Evolutionary conservation across 345 rosid genomes (phyloP).

Genomic region (Camelina hispida): DNA sequence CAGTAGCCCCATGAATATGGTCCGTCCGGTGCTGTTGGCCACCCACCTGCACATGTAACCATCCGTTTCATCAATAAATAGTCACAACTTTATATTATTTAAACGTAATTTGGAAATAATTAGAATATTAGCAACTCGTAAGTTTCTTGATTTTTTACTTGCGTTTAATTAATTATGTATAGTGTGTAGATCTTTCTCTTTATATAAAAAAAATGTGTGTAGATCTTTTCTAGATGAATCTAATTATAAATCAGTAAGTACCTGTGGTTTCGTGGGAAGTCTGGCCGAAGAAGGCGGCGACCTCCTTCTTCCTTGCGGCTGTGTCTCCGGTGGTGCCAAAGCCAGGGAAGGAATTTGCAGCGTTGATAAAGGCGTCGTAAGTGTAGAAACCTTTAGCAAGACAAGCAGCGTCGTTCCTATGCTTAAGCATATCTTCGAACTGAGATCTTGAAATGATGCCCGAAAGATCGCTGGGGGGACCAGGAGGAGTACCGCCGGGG

Average conservation of each 20-base stretch:
- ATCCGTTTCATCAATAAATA: too few relatives aligned
- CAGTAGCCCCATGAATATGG: slow-evolving; percentile 68
- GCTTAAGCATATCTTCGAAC: slow-evolving; percentile 57
- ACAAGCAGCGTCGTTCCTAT: slow-evolving; percentile 56
- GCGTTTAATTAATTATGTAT: neutral
- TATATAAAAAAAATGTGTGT: too few relatives aligned
- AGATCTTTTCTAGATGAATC: too few relatives aligned
- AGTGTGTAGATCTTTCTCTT: too few relatives aligned
- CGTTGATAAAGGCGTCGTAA: slow-evolving; percentile 63
- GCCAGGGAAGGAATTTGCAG: slow-evolving; percentile 52
- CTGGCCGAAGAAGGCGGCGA: slow-evolving; percentile 73
- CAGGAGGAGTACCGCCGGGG: slow-evolving; percentile 27
- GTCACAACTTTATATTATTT: neutral
- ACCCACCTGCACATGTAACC: slow-evolving; percentile 47
- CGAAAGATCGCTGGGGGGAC: slow-evolving; percentile 22
- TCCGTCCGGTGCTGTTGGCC: slow-evolving; percentile 64
- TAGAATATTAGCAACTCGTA: neutral
- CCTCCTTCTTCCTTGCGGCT: slow-evolving; percentile 52
- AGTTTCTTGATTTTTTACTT: neutral
- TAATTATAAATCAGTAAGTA: neutral
- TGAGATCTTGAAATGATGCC: slow-evolving; percentile 43
- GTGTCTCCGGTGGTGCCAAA: slow-evolving; percentile 59
- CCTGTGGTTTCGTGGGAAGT: slow-evolving; percentile 80
- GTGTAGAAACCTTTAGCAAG: slow-evolving; percentile 58
- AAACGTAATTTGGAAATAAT: neutral